These are phyloP conservation scores for Herpetomonas samuelpessoai DNA, from an alignment of 208 protist species.

Conservation along the genomic window DNA sequence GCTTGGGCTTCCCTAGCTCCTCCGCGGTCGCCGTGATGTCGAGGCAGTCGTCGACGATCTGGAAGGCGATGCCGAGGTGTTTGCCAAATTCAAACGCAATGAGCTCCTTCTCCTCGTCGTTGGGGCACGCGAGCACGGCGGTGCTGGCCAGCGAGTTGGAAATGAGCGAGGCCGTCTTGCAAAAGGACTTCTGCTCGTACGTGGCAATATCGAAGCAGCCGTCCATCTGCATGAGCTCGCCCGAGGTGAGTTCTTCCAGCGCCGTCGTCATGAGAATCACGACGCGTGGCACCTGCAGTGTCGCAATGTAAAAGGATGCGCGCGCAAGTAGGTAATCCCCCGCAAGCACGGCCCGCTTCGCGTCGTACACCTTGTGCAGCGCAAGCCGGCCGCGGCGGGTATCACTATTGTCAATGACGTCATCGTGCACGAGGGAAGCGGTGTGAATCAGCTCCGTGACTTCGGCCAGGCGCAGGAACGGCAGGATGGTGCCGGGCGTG, in stretches of 20 bases:
- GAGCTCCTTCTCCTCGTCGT: conserved; percentile 41
- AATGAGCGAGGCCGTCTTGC: conserved; percentile 94
- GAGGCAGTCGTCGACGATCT: conserved; percentile 95
- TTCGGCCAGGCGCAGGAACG: conserved; percentile 87
- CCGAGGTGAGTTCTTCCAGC: conserved; percentile 91
- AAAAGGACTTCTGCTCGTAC: conserved; percentile 93
- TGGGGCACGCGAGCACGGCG: conserved; percentile 78
- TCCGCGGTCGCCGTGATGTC: conserved; percentile 87
- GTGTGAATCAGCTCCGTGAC: conserved; percentile 96
- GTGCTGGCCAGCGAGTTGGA: conserved; percentile 88
- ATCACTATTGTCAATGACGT: conserved; percentile 94
- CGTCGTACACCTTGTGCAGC: conserved; percentile 81
- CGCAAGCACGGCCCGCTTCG: conserved; percentile 88
- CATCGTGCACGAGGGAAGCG: conserved; percentile 95
- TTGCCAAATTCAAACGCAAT: conserved; percentile 83
- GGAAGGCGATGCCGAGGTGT: conserved; percentile 93
- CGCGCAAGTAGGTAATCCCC: conserved; percentile 94
- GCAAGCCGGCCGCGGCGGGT: conserved; percentile 86
- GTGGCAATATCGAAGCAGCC: conserved; percentile 67
- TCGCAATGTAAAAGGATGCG: conserved; percentile 84
- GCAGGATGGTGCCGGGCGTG: conserved; percentile 47
- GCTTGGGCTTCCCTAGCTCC: conserved; percentile 70
- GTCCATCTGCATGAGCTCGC: conserved; percentile 95
- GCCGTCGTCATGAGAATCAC: conserved; percentile 90
- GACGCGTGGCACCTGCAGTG: conserved; percentile 84